Base-by-base conservation (phyloP, 2,329 filamentous ascomycete genomes). In the Exophiala sideris region DNA sequence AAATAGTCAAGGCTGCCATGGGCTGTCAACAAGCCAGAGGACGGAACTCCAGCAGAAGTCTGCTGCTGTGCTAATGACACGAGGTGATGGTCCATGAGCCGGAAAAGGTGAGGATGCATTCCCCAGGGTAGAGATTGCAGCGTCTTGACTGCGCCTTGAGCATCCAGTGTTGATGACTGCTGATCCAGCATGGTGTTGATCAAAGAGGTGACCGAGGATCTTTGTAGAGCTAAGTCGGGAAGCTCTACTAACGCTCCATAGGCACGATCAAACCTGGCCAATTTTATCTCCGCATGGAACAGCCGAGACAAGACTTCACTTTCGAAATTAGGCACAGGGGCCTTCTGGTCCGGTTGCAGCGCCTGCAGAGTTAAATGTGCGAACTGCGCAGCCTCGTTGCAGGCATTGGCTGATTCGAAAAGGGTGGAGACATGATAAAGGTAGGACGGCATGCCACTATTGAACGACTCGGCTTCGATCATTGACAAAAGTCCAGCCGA, bases 321-420 rank as follows among this genome's bases (percentile, higher is more conserved):
- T 56, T 82, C 81, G 52, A 71, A 74, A 35, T 76, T 70, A 1
- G 66, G 58, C 36, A 71, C 65, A 51, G 68, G 64, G 35, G 68
- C 66, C 44, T 64, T 64, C 12, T 64, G 58, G 53, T 70, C 67
- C 18, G 68, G 65, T 32, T 68, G 65, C 34, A 74, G 61, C 32
- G 88, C 87, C 64, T 89, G 85, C 39, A 95, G 75, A 5, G 88
- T 85, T 20, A 91, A 75, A 36, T 84, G 81, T 36, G 89, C 85
- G 74, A 96, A 96, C 61, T 95, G 89, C 5, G 90, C 82, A 38
- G 95, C 89, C 65, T 87, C 88, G 1, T 88, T 87, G 69, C 88
- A 89, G 0, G 86, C 84, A 62, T 86, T 87, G 40, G 83, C 81
- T 62, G 82, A 82, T 68, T 96, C 91, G 66, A 88, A 97, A 1